Conservation (phyloP, 1,284 basidiomycete species). For the Lentinula novae-zelandiae region DNA sequence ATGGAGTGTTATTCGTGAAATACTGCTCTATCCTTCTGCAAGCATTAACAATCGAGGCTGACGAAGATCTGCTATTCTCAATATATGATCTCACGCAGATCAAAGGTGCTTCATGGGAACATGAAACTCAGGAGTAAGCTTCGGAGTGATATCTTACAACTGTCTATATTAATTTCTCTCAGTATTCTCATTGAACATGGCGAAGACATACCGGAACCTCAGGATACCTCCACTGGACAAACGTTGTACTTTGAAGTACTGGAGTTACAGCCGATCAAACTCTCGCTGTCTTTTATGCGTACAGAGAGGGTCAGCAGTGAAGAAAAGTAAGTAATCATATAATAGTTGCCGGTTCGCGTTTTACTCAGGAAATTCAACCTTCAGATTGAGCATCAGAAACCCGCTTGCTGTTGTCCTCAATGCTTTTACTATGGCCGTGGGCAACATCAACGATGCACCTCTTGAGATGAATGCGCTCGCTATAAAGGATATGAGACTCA, state of each 20-base stretch:
- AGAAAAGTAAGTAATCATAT: conserved; percentile 66
- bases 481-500: conserved; percentile 92
- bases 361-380: neutral
- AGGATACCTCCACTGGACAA: conserved; percentile 57
- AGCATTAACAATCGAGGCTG: conserved; percentile 92
- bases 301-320: conserved; percentile 92
- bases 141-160: conserved; percentile 1
- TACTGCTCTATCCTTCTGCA: conserved; percentile 95
- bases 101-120: conserved; percentile 87
- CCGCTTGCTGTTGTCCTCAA: conserved; percentile 94
- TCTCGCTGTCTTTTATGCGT: conserved; percentile 96
- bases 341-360: neutral
- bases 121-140: conserved; percentile 70
- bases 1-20: conserved; percentile 96
- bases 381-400: conserved; percentile 80
- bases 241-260: conserved; percentile 96
- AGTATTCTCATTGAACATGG: conserved; percentile 80
- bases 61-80: conserved; percentile 95
- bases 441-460: conserved; percentile 97
- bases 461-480: conserved; percentile 93
- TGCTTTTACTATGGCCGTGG: conserved; percentile 94
- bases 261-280: conserved; percentile 93
- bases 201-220: conserved; percentile 79
- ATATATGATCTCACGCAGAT: conserved; percentile 91
- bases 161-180: conserved; percentile 1